Evolutionary conservation across 208 protist species (phyloP), one percentile per base, ranked within the genome.

Genomic region (Leishmania aethiopica): DNA sequence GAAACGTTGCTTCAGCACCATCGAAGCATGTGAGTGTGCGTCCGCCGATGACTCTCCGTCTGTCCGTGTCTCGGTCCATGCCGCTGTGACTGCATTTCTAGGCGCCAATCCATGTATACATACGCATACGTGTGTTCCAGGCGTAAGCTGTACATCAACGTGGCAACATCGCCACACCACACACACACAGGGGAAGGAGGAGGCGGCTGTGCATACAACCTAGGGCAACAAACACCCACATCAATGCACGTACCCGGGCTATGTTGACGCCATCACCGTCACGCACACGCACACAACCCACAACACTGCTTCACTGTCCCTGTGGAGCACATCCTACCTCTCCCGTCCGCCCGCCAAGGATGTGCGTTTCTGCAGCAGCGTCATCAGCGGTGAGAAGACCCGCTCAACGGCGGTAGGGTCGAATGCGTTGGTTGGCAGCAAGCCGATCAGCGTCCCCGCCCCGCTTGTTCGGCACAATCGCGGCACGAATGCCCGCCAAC

Each of bases 331-430:
- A 67, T 67, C 32, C 32, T 5, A 37, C 62, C 32, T 37, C 32
- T 67, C 62, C 0, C 4, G 11, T n/a, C 32, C 3, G 28, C n/a
- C 5, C 32, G 19, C 25, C 62, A 22, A 6, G 62, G 3, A 37
- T 67, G 10, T 5, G 32, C 32, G 62, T 11, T 5, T 25, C 62
- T 17, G 10, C 32, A 15, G 32, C 8, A n/a, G 57, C 28, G 57
- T 32, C 57, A 62, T 32, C 57, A 32, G 62, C 62, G 32, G 62
- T n/a, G n/a, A 37, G 13, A 67, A 22, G 32, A 35, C 62, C 2
- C 11, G 69, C 37, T 81, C 49, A 85, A 32, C 82, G 82, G 62
- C 82, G 82, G 74, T 85, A 81, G 49, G 70, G 42, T 17, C 77
- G 67, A 42, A 2, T 81, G 55, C 82, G 76, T 47, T 57, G 62